Percentiles rank a stretch among this genome's conserved stretches.
Conservation (phyloP, 768 basidiomycete genomes). For the Mrakia blollopis region DNA sequence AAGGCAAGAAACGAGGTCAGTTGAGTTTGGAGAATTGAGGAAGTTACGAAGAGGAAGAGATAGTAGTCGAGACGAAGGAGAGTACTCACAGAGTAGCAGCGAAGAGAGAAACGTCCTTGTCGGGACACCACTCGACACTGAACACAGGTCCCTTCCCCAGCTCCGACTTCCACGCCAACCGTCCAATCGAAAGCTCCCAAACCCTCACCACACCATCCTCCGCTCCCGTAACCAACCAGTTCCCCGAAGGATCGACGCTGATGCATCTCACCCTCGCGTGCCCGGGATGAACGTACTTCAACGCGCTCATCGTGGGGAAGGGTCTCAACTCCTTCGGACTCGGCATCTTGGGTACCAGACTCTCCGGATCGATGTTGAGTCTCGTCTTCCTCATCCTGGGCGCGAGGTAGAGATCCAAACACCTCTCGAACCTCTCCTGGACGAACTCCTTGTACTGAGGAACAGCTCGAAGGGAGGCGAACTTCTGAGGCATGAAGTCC, state of each 20-base stretch:
- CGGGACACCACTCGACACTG: slow-evolving; percentile 88
- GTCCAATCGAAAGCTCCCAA: slow-evolving; percentile 88
- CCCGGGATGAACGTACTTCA: slow-evolving; percentile 63
- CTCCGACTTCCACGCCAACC: slow-evolving; percentile 80
- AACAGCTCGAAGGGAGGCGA: slow-evolving; percentile 75
- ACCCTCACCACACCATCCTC: slow-evolving; percentile 78
- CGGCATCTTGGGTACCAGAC: slow-evolving; percentile 88
- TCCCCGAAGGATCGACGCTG: slow-evolving; percentile 77
- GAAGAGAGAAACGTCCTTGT: slow-evolving; percentile 72
- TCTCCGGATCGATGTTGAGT: slow-evolving; percentile 85
- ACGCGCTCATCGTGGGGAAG: slow-evolving; percentile 80
- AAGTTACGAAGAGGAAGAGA: slow-evolving; percentile 37
- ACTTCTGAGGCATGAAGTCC: slow-evolving; percentile 83
- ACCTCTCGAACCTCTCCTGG: slow-evolving; percentile 85
- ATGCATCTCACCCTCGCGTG: slow-evolving; percentile 64
- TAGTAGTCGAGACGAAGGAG: background rate
- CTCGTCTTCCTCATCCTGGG: slow-evolving; percentile 70
- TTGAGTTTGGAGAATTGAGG: too few species aligned
- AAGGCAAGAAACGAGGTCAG: background rate
- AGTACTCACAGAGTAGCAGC: slow-evolving; percentile 68
- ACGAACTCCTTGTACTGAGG: slow-evolving; percentile 89
- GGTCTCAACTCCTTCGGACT: slow-evolving; percentile 85
- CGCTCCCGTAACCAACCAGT: slow-evolving; percentile 87
- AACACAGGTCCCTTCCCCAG: slow-evolving; percentile 69
- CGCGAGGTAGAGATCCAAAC: slow-evolving; percentile 93